These are phyloP conservation scores for Thuja plicata DNA, from an alignment of 83 land plant genomes.

Conservation along the genomic window DNA sequence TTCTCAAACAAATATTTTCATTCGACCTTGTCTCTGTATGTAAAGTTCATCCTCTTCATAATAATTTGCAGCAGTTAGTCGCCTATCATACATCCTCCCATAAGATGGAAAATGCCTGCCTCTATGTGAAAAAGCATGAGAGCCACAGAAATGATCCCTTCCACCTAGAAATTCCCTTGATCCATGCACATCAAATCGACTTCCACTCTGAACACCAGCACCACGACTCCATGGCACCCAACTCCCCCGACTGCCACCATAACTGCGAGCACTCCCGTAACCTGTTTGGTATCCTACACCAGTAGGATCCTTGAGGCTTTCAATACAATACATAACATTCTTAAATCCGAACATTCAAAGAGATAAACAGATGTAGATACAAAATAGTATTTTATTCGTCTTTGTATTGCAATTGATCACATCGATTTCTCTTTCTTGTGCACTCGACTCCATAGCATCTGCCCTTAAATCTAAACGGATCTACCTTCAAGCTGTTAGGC, in stretches of 20 bases:
- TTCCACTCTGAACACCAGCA: not conserved
- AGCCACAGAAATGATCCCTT: not conserved
- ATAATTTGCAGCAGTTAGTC: not conserved
- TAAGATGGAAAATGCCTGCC: not conserved
- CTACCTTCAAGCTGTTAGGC: too few relatives aligned
- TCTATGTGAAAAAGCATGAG: not conserved
- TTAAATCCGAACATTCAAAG: too few relatives aligned
- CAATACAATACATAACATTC: too few relatives aligned
- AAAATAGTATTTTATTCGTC: too few relatives aligned
- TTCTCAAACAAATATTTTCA: too few relatives aligned
- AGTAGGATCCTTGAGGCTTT: not conserved
- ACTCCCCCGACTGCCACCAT: conserved; percentile 13
- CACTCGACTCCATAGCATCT: too few relatives aligned
- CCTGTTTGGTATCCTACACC: conserved; percentile 10
- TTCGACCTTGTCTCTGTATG: not conserved
- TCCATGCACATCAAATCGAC: not conserved
- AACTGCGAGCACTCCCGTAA: conserved; percentile 13
- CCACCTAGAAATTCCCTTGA: not conserved
- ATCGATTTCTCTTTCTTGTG: too few relatives aligned
- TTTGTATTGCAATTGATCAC: too few relatives aligned
- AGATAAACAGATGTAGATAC: too few relatives aligned
- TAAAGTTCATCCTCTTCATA: conserved; percentile 14
- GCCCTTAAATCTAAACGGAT: too few relatives aligned
- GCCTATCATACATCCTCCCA: conserved; percentile 11
- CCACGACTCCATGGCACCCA: conserved; percentile 16